Evolutionary conservation across 2,329 filamentous ascomycete genomes (phyloP).

Genomic region (Apiospora pterosperma): DNA sequence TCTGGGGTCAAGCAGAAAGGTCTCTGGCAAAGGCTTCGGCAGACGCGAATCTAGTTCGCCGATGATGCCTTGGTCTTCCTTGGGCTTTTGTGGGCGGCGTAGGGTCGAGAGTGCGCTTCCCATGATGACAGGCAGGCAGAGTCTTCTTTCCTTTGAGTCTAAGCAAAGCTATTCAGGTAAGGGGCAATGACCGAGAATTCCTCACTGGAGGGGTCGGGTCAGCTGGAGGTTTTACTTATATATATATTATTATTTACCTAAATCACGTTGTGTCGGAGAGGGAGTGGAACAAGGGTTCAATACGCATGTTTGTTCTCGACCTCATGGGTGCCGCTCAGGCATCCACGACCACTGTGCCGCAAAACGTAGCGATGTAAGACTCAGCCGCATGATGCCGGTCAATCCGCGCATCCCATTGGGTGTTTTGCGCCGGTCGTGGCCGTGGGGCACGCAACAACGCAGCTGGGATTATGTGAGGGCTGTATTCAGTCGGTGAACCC

Average conservation of each 20-base stretch:
- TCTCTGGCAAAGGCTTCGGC: background rate
- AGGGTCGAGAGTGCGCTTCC: background rate
- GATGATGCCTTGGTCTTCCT: background rate
- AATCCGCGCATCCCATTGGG: background rate
- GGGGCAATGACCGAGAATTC: background rate
- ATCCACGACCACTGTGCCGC: background rate
- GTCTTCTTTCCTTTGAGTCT: background rate
- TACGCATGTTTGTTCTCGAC: background rate
- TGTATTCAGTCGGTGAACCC: background rate
- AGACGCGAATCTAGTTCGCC: conserved; percentile 4
- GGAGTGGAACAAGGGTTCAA: background rate
- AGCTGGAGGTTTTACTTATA: background rate
- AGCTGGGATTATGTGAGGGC: background rate
- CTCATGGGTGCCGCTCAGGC: background rate
- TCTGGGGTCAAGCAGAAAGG: background rate
- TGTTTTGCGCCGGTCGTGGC: background rate
- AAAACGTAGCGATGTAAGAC: background rate
- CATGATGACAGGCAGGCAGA: background rate
- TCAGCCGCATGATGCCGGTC: background rate
- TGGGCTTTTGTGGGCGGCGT: background rate
- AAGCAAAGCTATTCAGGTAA: background rate
- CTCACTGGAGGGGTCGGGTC: no score
- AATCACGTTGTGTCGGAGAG: background rate
- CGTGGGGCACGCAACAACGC: background rate
- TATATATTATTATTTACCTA: background rate